Evolutionary conservation across 768 basidiomycete genomes (phyloP).

Genomic region (Serendipita sp.): DNA sequence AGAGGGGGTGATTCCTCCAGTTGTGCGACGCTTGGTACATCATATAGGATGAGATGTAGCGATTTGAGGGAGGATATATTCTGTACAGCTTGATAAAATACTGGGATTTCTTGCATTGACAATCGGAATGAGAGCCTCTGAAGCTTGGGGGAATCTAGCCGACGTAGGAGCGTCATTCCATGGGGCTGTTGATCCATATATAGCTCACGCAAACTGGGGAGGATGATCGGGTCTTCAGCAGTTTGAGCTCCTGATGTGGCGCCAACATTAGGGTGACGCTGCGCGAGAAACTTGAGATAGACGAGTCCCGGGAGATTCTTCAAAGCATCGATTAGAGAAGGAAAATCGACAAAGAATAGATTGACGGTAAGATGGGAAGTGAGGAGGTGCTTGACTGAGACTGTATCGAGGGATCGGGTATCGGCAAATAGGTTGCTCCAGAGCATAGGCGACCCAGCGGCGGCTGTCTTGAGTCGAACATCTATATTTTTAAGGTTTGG

Average conservation of each 20-base stretch:
- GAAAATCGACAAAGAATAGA: not conserved
- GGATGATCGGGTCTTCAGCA: not conserved
- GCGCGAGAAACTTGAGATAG: not conserved
- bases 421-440: constrained; percentile 3
- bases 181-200: not conserved
- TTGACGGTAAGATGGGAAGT: constrained; percentile 1
- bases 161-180: not conserved
- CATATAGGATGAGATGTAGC: not conserved
- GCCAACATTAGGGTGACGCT: not conserved
- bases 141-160: not conserved
- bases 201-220: not conserved
- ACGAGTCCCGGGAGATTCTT: not conserved
- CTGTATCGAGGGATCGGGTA: not conserved
- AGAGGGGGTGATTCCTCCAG: not conserved
- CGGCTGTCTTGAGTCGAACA: not conserved
- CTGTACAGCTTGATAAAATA: not conserved
- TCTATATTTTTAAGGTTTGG: not conserved
- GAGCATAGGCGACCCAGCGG: not conserved
- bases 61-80: not conserved
- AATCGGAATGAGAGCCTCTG: not conserved
- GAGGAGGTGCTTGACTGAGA: not conserved
- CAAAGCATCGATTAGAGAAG: not conserved
- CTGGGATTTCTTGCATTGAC: not conserved
- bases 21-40: not conserved
- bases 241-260: not conserved